Conservation (phyloP, 2,329 filamentous ascomycete genomes). For the Paecilomyces sp. region DNA sequence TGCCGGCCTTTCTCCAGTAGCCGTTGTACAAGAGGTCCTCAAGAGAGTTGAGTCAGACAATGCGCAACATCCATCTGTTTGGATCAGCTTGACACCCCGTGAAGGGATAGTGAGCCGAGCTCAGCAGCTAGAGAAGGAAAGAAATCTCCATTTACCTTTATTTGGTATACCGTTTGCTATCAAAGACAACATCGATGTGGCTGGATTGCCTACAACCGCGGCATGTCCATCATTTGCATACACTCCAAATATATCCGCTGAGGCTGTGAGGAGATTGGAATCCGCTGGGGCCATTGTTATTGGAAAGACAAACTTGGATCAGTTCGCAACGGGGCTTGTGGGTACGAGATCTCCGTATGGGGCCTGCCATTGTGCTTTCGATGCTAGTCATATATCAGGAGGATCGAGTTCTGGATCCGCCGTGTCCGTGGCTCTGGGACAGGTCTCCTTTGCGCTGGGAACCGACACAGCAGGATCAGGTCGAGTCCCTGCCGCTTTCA, state of each 20-base stretch:
- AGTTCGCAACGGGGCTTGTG: slow-evolving; percentile 55
- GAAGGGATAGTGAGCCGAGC: neutral
- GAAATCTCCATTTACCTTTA: slow-evolving; percentile 27
- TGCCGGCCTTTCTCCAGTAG: slow-evolving; percentile 36
- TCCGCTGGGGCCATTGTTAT: slow-evolving; percentile 49
- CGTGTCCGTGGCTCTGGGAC: slow-evolving; percentile 46
- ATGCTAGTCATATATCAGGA: slow-evolving; percentile 45
- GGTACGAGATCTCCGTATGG: slow-evolving; percentile 55
- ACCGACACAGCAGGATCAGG: slow-evolving; percentile 21
- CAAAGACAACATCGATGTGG: slow-evolving; percentile 44
- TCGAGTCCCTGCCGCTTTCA: slow-evolving; percentile 18
- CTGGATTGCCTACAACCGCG: slow-evolving; percentile 40
- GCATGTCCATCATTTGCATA: slow-evolving; percentile 43
- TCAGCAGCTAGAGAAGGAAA: neutral
- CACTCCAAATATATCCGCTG: slow-evolving; percentile 39
- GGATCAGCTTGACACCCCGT: neutral
- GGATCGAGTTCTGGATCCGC: slow-evolving; percentile 52
- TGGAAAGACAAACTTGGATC: slow-evolving; percentile 55
- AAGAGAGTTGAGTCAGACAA: slow-evolving; percentile 2
- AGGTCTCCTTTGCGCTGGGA: slow-evolving; percentile 50
- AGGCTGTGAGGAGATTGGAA: slow-evolving; percentile 42
- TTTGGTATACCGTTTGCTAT: slow-evolving; percentile 45
- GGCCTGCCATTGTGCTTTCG: slow-evolving; percentile 46
- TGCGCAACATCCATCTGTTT: neutral
- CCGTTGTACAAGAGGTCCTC: slow-evolving; percentile 29